phyloP scores from a whole-genome alignment of 2,329 filamentous ascomycete genomes.

The Arthrobotrys iridis region DNA sequence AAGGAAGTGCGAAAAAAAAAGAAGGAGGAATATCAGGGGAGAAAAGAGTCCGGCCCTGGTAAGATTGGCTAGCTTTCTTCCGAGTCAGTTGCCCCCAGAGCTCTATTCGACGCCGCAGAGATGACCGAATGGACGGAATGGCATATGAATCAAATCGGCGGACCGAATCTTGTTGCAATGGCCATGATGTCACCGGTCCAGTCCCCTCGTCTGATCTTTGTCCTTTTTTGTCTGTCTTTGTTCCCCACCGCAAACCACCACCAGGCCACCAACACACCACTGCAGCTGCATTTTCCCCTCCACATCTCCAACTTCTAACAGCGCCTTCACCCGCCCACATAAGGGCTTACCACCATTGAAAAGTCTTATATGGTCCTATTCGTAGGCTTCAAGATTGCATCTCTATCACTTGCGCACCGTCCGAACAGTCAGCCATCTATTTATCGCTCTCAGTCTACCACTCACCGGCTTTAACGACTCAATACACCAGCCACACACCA shows the following conservation, averaged over 20 bases:
- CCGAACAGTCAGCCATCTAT: no score
- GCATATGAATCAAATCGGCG: no score
- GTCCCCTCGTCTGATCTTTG: constrained; percentile 30
- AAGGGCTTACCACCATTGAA: neutral
- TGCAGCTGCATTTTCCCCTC: neutral
- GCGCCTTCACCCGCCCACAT: neutral
- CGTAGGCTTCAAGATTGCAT: neutral
- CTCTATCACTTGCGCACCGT: neutral
- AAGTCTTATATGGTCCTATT: neutral
- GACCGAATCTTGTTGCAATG: no score
- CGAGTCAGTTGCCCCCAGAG: no score
- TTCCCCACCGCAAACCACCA: neutral
- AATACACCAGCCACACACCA: constrained; percentile 9
- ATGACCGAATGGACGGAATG: no score
- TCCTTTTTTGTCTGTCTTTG: no score
- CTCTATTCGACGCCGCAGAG: no score
- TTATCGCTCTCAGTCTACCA: no score
- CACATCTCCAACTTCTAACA: neutral
- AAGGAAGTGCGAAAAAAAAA: no score
- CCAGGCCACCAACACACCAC: constrained; percentile 45
- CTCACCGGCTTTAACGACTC: neutral
- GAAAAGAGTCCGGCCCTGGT: no score
- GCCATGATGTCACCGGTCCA: neutral
- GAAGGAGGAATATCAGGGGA: no score
- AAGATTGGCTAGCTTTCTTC: no score